These are phyloP conservation scores for Pseudocercospora fijiensis DNA, from an alignment of 2,329 filamentous ascomycete species.

Conservation along the genomic window DNA sequence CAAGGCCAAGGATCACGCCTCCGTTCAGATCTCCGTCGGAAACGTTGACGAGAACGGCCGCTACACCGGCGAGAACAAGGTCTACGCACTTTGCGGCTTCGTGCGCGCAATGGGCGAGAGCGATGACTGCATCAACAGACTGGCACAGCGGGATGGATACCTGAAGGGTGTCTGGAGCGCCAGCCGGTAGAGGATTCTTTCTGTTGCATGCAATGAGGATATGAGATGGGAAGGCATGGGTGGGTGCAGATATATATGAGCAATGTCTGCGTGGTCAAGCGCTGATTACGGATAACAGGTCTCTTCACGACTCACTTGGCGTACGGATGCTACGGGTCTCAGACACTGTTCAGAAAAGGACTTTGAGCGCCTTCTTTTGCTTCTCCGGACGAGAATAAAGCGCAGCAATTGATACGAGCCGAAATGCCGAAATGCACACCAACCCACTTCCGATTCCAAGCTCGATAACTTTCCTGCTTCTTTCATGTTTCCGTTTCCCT, in stretches of 20 bases:
- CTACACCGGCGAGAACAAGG: constrained; percentile 94
- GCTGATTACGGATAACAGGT: neutral
- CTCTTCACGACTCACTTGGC: constrained; percentile 2
- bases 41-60: constrained; percentile 99
- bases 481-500: neutral
- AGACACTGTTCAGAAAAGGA: neutral
- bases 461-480: neutral
- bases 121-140: constrained; percentile 93
- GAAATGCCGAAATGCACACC: constrained; percentile 9
- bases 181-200: constrained; percentile 53
- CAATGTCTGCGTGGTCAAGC: neutral
- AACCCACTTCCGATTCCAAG: constrained; percentile 4
- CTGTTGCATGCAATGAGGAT: constrained; percentile 15
- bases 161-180: constrained; percentile 96
- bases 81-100: constrained; percentile 96
- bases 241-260: neutral
- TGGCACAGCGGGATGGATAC: constrained; percentile 93
- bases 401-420: constrained; percentile 5
- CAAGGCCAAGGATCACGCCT: constrained; percentile 99
- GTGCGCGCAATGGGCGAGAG: constrained; percentile 96
- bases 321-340: constrained; percentile 6
- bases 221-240: constrained; percentile 18
- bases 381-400: neutral
- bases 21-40: constrained; percentile 92
- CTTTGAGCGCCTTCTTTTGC: neutral